Percentiles rank a stretch among this genome's conserved stretches.
Conservation (phyloP, 495 filamentous ascomycete genomes). For the Chaetomium tenue region DNA sequence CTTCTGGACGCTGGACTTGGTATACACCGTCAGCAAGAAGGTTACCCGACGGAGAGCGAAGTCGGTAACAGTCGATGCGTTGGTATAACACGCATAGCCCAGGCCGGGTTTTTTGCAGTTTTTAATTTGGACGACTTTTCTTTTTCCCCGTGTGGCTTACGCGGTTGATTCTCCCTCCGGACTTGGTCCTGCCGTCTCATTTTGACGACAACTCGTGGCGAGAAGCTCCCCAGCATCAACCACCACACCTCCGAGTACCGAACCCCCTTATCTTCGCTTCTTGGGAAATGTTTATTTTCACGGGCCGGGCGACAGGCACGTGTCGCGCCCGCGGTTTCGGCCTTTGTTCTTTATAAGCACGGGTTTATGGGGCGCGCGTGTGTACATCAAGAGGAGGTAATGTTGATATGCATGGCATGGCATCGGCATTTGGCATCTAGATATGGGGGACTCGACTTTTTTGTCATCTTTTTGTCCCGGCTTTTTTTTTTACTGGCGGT, state of each 20-base stretch:
- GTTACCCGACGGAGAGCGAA: constrained; percentile 49
- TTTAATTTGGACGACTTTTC: constrained; percentile 16
- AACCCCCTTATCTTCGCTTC: constrained; percentile 20
- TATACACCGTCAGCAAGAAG: constrained; percentile 68
- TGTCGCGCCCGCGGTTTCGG: constrained; percentile 20
- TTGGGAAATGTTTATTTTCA: constrained; percentile 23
- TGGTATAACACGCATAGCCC: constrained; percentile 39
- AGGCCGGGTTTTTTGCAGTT: constrained; percentile 15
- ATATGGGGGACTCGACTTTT: constrained; percentile 40
- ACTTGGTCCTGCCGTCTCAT: constrained; percentile 13
- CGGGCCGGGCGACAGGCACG: constrained; percentile 11
- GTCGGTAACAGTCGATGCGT: constrained; percentile 40
- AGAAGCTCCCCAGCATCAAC: constrained; percentile 1
- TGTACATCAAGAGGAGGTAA: constrained; percentile 52
- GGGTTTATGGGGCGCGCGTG: constrained; percentile 38
- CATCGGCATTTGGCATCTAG: constrained; percentile 55
- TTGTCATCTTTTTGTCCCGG: constrained; percentile 20
- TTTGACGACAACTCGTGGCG: constrained; percentile 8
- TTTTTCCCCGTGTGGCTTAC: background rate
- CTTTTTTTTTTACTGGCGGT: constrained; percentile 33
- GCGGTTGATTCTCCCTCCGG: constrained; percentile 9
- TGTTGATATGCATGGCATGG: constrained; percentile 56
- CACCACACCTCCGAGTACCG: constrained; percentile 9
- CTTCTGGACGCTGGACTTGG: constrained; percentile 63
- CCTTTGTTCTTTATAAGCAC: constrained; percentile 33